Evolutionary conservation across 306 rosid species (phyloP), one percentile per base, ranked within the genome.

Genomic region (Quercus alba): DNA sequence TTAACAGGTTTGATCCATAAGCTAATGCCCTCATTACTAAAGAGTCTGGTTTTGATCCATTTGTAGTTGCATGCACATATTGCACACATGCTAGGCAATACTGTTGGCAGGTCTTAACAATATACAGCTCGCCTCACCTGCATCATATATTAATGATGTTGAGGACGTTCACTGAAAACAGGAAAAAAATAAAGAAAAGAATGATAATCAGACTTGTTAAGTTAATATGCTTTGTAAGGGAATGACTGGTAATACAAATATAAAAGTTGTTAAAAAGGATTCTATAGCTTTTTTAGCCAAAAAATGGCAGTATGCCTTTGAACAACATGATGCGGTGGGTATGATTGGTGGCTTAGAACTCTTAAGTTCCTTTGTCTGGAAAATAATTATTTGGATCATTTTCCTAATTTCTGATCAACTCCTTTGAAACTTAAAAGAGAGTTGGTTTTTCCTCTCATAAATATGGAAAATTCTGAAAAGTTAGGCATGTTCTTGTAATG

Each of bases 1-100:
- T 89, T 67, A 95, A 95, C 84, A 95, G 99, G 99, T 94, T 80
- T 78, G 87, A 78, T 88, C 72, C 19, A 71, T 77, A 15, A 79
- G 21, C 78, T 59, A 15, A 38, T 74, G 18, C 46, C 7, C 31
- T 10, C 23, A 26, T 75, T 70, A 28, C 51, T 55, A 3, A n/a
- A 35, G 3, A 59, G 25, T 64, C 33, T 30, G 46, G 57, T 18
- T 69, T 52, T 74, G 33, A 58, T 61, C 56, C 21, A 54, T 73
- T 59, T 68, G 18, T 41, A 73, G 63, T 52, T 54, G 68, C 68
- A 25, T 56, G 85, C 52, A 69, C 35, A 77, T 73, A 6, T 23
- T 33, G 31, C 56, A 35, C 18, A 49, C 54, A 49, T 49, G 54
- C 54, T 49, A 31, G 21, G 51, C 72, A 67, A 35, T 67, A 33